Evolutionary conservation across 2,329 filamentous ascomycete species (phyloP), one percentile per base, ranked within the genome.

Genomic region (Penicillium sp.): DNA sequence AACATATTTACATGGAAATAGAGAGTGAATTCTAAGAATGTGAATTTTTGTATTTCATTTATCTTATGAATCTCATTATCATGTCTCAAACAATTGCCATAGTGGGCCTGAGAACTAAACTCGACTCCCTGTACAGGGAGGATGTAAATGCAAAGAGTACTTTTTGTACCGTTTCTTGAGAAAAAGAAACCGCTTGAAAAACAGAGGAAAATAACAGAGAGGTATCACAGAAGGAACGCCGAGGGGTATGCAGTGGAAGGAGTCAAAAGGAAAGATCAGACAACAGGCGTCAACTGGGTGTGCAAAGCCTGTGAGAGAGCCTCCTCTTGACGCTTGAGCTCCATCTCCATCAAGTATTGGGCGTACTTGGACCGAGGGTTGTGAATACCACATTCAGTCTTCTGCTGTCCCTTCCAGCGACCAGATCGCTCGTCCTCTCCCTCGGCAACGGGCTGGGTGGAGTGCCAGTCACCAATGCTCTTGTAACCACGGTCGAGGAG

Each of bases 331-430:
- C 82, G 79, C 80, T 90, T 87, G 70, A 82, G 78, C 72, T 91
- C 87, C 75, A 89, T 84, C 60, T 91, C 86, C 68, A 83, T 82
- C 55, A 96, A 78, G 76, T 89, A 97, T 77, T 92, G 87, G 11
- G 92, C 90, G 71, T 97, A 99, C 66, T 92, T 88, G 57, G 91
- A 96, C 75, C 92, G 88, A 78, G 94, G 95, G 82, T 97, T 97
- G 85, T 99, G 94, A 72, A 99, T 97, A 47, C 94, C 94, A 75
- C 94, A 99, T 81, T 99, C 94, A 16, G 92, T 95, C 87, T 99
- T 99, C 70, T 83, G 80, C 76, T 92, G 89, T 60, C 94, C 94
- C 84, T 96, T 97, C 94, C 94, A 99, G 66, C 94, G 88, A 57
- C 94, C 94, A 9, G 94, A 89, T 50, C 94, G 88, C 84, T 99